A percentile compares a stretch with the other conserved stretches of the same genome.
Conservation (phyloP, 75 land plant species). For the Picea sitchensis region DNA sequence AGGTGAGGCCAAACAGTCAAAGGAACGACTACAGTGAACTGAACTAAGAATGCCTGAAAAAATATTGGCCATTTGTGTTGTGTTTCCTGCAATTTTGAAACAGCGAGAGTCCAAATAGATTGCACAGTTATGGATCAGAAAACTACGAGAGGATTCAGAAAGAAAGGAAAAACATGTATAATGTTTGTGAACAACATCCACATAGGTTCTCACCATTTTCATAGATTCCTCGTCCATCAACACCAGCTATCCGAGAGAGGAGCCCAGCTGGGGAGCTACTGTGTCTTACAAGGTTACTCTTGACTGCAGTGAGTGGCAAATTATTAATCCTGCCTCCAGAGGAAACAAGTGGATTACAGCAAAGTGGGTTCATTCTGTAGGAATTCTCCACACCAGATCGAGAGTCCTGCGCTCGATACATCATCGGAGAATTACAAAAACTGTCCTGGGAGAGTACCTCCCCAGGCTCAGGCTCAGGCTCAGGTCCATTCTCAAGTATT, state of each 20-base stretch:
- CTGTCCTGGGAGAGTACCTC: background rate
- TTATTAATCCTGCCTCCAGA: background rate
- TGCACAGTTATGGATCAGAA: too few relatives aligned
- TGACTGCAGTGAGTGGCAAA: background rate
- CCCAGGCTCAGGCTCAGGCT: too few relatives aligned
- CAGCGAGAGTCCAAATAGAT: too few relatives aligned
- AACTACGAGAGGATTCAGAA: too few relatives aligned
- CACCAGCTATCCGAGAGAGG: background rate
- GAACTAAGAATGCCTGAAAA: too few relatives aligned
- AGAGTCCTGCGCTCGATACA: background rate
- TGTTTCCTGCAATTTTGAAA: too few relatives aligned
- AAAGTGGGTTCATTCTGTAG: conserved; percentile 5
- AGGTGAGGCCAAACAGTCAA: background rate
- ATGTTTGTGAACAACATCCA: background rate
- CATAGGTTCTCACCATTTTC: conserved; percentile 7
- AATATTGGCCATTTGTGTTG: too few relatives aligned
- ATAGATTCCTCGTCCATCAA: conserved; percentile 10
- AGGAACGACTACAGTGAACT: too few relatives aligned
- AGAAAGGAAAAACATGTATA: background rate
- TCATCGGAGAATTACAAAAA: background rate
- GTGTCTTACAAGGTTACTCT: conserved; percentile 5
- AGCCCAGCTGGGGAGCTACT: conserved; percentile 11
- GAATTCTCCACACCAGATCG: conserved; percentile 3
- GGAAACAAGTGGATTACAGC: background rate
- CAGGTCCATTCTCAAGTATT: conserved; percentile 7